These are phyloP conservation scores for Calcarisporium arbuscula DNA, from an alignment of 2,329 filamentous ascomycete genomes.

Conservation along the genomic window DNA sequence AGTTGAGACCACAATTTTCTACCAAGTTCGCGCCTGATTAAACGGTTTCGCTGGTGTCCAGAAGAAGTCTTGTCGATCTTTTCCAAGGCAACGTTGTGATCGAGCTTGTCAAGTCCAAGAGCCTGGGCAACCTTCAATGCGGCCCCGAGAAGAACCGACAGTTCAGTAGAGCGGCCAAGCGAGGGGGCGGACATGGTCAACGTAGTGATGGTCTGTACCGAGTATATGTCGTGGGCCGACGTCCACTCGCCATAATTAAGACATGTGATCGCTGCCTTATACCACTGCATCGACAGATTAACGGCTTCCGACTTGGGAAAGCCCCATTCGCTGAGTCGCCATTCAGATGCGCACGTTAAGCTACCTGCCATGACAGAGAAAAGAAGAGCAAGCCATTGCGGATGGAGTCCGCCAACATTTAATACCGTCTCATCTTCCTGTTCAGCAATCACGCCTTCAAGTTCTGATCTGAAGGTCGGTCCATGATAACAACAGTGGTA, in stretches of 20 bases:
- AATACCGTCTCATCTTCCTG: not conserved
- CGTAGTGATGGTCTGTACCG: conserved; percentile 39
- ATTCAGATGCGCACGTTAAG: conserved; percentile 32
- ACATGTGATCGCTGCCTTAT: conserved; percentile 36
- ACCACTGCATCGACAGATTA: conserved; percentile 37
- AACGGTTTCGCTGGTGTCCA: not conserved
- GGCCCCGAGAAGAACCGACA: conserved; percentile 37
- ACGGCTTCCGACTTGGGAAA: conserved; percentile 33
- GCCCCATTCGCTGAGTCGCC: conserved; percentile 33
- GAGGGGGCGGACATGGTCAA: conserved; percentile 42
- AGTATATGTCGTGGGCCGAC: conserved; percentile 24
- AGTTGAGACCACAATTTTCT: conserved; percentile 29
- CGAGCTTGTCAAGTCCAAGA: conserved; percentile 36
- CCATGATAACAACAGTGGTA: conserved; percentile 17
- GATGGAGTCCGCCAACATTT: conserved; percentile 15
- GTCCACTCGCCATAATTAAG: conserved; percentile 40
- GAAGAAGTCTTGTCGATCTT: conserved; percentile 6
- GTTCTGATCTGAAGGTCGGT: conserved; percentile 28
- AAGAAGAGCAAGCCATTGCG: conserved; percentile 40
- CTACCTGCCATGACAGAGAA: conserved; percentile 37
- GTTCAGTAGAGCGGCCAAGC: conserved; percentile 35
- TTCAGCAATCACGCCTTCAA: conserved; percentile 23
- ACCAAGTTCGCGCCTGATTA: conserved; percentile 20
- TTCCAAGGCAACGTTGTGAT: conserved; percentile 14
- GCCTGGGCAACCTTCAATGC: conserved; percentile 40